A percentile compares a stretch with the other conserved stretches of the same genome.
These are phyloP conservation scores for Thalassia testudinum DNA, from an alignment of 116 monocot genomes.

Conservation along the genomic window DNA sequence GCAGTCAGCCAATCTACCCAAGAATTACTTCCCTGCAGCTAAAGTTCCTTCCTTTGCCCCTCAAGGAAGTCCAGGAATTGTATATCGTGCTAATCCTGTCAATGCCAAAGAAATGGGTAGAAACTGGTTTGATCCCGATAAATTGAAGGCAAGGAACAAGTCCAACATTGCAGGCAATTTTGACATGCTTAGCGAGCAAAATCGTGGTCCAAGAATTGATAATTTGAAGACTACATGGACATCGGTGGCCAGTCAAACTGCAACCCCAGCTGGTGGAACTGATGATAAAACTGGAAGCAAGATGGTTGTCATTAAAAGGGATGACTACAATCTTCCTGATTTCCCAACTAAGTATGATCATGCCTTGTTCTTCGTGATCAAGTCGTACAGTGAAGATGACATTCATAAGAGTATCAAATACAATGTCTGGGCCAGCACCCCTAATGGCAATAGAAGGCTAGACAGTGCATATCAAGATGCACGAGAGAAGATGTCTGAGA, in stretches of 20 bases:
- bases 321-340: conserved; percentile 49
- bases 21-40: conserved; percentile 24
- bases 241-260: conserved; percentile 10
- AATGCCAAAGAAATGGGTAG: conserved; percentile 19
- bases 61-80: conserved; percentile 23
- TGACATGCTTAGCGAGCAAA: conserved; percentile 41
- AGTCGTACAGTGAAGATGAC: conserved; percentile 89
- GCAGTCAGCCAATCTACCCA: conserved; percentile 19
- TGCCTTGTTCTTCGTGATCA: conserved; percentile 68
- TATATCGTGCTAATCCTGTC: conserved; percentile 11
- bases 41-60: conserved; percentile 24
- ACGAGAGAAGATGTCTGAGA: conserved; percentile 38
- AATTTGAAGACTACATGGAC: conserved; percentile 8
- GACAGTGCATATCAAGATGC: conserved; percentile 60
- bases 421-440: conserved; percentile 88
- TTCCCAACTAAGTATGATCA: conserved; percentile 56
- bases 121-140: conserved; percentile 21
- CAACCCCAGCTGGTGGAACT: conserved; percentile 3
- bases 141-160: conserved; percentile 20
- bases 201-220: conserved; percentile 48
- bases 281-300: conserved; percentile 4
- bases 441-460: conserved; percentile 67
- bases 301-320: conserved; percentile 34
- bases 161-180: conserved; percentile 9
- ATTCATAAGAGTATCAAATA: conserved; percentile 89